Percentiles rank a stretch among this genome's conserved stretches.
These are phyloP conservation scores for Glycine soja DNA, from an alignment of 306 rosid genomes.

Conservation along the genomic window DNA sequence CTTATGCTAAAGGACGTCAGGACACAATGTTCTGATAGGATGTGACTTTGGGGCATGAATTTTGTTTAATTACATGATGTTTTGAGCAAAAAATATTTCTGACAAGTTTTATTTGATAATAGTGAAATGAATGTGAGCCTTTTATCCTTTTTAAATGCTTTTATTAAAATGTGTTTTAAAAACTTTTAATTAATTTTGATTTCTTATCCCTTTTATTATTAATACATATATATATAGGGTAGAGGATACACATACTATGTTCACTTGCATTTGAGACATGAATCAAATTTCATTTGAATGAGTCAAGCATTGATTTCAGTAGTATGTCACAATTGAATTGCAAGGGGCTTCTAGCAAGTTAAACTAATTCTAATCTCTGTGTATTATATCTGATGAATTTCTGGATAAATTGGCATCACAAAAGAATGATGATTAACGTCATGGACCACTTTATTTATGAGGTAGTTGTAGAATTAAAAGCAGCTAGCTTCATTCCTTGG, in stretches of 20 bases:
- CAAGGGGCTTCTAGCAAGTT: constrained; percentile 5
- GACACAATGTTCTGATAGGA: too few species aligned
- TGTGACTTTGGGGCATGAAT: too few species aligned
- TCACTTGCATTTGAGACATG: constrained; percentile 2
- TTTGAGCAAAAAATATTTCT: too few species aligned
- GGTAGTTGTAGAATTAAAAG: constrained; percentile 57
- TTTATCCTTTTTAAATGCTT: too few species aligned
- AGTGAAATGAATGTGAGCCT: too few species aligned
- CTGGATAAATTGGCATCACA: constrained; percentile 20
- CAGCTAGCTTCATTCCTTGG: constrained; percentile 48
- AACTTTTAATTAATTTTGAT: too few species aligned
- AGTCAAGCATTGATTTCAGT: constrained; percentile 16
- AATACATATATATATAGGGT: too few species aligned
- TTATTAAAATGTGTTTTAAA: too few species aligned
- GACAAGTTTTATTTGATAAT: too few species aligned
- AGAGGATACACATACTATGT: not conserved
- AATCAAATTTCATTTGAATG: not conserved
- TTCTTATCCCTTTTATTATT: too few species aligned
- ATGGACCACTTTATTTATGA: constrained; percentile 56
- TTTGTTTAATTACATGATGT: too few species aligned
- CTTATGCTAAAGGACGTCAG: too few species aligned
- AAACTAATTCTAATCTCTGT: not conserved
- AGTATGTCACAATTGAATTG: not conserved
- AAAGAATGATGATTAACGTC: constrained; percentile 21
- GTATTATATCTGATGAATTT: not conserved